Evolutionary conservation across 2,329 filamentous ascomycete species (phyloP).

Genomic region (Botrytis pseudocinerea): DNA sequence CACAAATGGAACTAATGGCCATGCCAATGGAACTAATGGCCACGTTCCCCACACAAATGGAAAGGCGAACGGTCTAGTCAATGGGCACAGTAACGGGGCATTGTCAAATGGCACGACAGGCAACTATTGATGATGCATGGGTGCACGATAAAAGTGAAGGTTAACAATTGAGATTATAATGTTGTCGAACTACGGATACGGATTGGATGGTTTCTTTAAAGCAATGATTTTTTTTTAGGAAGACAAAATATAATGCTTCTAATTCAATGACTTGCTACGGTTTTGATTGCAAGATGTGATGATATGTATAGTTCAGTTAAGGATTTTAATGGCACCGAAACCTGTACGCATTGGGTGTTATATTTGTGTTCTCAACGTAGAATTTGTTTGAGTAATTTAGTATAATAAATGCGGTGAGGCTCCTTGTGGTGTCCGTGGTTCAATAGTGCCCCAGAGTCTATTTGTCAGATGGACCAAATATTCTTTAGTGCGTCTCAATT

Average conservation of each 20-base stretch:
- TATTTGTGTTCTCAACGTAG: neutral
- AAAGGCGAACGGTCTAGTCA: neutral
- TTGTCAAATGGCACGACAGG: slow-evolving; percentile 11
- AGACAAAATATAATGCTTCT: neutral
- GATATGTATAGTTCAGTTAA: neutral
- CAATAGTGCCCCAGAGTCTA: neutral
- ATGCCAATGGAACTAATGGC: slow-evolving; percentile 26
- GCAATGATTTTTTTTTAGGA: neutral
- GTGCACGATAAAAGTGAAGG: neutral
- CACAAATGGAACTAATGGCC: slow-evolving; percentile 30
- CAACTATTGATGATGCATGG: slow-evolving; percentile 8
- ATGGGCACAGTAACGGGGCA: neutral
- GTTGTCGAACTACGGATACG: neutral
- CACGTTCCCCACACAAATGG: neutral
- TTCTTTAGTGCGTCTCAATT: neutral
- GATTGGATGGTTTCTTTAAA: neutral
- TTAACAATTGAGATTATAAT: neutral
- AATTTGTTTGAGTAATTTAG: neutral
- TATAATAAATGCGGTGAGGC: neutral
- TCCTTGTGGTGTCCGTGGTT: neutral
- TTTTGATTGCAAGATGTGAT: neutral
- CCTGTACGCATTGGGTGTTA: neutral
- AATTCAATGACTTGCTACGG: neutral
- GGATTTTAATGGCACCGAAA: no score
- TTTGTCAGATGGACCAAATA: neutral